phyloP scores from a whole-genome alignment of 148 eudicot species.

The Vaccinium macrocarpon region DNA sequence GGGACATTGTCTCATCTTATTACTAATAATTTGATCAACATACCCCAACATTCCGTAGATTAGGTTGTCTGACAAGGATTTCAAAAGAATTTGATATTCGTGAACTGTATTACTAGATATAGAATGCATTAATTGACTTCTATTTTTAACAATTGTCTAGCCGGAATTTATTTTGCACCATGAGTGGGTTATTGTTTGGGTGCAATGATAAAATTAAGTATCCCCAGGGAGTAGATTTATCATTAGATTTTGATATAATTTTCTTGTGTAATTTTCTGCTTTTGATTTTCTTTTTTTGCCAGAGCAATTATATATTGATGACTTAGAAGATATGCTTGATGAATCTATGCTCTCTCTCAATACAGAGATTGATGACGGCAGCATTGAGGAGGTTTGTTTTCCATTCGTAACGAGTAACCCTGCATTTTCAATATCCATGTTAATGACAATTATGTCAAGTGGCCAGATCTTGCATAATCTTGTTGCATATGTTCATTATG shows the following conservation, averaged over 20 bases:
- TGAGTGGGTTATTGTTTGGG: not conserved
- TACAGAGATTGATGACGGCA: constrained; percentile 58
- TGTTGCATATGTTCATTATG: not conserved
- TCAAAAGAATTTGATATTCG: not conserved
- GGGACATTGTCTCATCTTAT: no score
- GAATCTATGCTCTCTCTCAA: constrained; percentile 52
- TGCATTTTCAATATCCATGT: not conserved
- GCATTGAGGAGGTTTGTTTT: constrained; percentile 64
- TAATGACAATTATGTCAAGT: constrained; percentile 1
- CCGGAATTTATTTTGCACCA: not conserved
- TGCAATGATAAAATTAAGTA: not conserved
- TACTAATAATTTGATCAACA: no score
- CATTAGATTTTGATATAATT: not conserved
- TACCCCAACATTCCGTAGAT: not conserved
- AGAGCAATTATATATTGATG: constrained; percentile 68
- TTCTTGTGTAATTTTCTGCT: not conserved
- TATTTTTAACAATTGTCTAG: not conserved
- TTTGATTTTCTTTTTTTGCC: constrained; percentile 12
- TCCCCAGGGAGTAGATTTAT: not conserved
- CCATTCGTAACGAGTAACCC: not conserved
- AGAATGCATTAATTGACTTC: not conserved
- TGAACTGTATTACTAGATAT: not conserved
- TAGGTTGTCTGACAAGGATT: not conserved
- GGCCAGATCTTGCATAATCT: not conserved
- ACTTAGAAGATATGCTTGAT: constrained; percentile 57